phyloP scores from a whole-genome alignment of 768 basidiomycete genomes.

The Lactarius hengduanensis region DNA sequence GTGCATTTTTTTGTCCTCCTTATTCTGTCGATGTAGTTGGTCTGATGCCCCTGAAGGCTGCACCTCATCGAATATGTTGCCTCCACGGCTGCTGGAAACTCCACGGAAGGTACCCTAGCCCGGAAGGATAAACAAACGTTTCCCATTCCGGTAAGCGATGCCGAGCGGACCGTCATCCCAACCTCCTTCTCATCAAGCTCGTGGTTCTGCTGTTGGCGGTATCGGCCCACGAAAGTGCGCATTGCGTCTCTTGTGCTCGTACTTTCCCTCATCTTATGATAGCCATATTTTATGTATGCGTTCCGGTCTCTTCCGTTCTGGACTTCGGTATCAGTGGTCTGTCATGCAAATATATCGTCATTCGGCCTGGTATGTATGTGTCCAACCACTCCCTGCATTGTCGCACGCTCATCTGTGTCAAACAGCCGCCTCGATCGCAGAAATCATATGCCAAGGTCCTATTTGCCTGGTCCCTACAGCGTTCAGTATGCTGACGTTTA shows the following conservation, averaged over 20 bases:
- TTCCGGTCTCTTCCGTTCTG: conserved; percentile 12
- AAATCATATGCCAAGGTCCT: conserved; percentile 79
- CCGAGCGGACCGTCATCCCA: neutral
- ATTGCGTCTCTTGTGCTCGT: neutral
- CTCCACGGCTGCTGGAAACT: conserved; percentile 58
- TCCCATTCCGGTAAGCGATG: conserved; percentile 58
- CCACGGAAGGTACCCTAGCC: conserved; percentile 62
- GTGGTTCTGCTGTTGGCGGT: conserved; percentile 80
- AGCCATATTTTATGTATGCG: conserved; percentile 83
- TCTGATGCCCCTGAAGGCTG: conserved; percentile 43
- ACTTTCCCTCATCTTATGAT: conserved; percentile 22
- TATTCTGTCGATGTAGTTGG: neutral
- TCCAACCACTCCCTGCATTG: neutral
- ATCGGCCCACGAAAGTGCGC: conserved; percentile 71
- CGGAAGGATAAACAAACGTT: conserved; percentile 79
- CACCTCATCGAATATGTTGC: conserved; percentile 86
- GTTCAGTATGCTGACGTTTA: conserved; percentile 65
- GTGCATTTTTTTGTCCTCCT: conserved; percentile 77
- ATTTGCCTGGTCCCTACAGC: conserved; percentile 62
- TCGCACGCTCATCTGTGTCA: conserved; percentile 6
- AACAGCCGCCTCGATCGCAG: conserved; percentile 62
- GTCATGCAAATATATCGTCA: conserved; percentile 84
- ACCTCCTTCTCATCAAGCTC: neutral
- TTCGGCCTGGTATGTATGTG: conserved; percentile 51
- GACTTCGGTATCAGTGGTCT: conserved; percentile 54